These are phyloP conservation scores for Acrocalymma vagum DNA, from an alignment of 2,329 filamentous ascomycete species.

Conservation along the genomic window DNA sequence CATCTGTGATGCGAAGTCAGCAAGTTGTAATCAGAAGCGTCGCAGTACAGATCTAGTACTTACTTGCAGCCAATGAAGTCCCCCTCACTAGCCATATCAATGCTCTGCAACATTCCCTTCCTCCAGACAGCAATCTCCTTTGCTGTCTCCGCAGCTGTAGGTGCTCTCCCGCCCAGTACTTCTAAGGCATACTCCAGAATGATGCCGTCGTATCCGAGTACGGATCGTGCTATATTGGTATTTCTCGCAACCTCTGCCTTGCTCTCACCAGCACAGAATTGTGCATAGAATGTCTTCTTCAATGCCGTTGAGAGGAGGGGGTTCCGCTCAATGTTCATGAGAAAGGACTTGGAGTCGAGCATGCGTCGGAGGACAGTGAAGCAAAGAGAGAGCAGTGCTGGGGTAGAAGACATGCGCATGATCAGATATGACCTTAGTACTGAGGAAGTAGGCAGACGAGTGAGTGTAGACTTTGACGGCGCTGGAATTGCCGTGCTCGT, in stretches of 20 bases:
- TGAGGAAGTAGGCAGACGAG: slow-evolving; percentile 71
- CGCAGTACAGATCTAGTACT: too few relatives aligned
- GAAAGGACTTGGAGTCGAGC: slow-evolving; percentile 71
- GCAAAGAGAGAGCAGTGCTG: slow-evolving; percentile 73
- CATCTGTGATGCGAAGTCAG: too few relatives aligned
- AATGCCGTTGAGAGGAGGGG: slow-evolving; percentile 73
- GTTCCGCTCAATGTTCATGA: slow-evolving; percentile 80
- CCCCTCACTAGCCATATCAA: slow-evolving; percentile 61
- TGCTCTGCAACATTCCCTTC: slow-evolving; percentile 76
- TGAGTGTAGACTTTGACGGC: slow-evolving; percentile 55
- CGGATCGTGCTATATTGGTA: slow-evolving; percentile 72
- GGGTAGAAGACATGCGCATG: slow-evolving; percentile 75
- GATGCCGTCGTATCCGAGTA: slow-evolving; percentile 82
- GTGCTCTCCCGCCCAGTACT: slow-evolving; percentile 72
- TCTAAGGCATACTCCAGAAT: slow-evolving; percentile 87
- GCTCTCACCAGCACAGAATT: slow-evolving; percentile 89
- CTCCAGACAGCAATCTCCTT: slow-evolving; percentile 76
- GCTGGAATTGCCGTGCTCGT: slow-evolving; percentile 7
- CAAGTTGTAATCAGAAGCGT: too few relatives aligned
- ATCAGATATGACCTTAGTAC: slow-evolving; percentile 75
- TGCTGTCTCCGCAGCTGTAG: slow-evolving; percentile 60
- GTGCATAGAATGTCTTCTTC: slow-evolving; percentile 85
- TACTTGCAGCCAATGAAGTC: slow-evolving; percentile 66
- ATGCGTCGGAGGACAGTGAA: slow-evolving; percentile 73
- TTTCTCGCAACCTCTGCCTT: slow-evolving; percentile 68